Conservation (phyloP, 352 stramenopile genomes). For the Pythium vanterpoolii region DNA sequence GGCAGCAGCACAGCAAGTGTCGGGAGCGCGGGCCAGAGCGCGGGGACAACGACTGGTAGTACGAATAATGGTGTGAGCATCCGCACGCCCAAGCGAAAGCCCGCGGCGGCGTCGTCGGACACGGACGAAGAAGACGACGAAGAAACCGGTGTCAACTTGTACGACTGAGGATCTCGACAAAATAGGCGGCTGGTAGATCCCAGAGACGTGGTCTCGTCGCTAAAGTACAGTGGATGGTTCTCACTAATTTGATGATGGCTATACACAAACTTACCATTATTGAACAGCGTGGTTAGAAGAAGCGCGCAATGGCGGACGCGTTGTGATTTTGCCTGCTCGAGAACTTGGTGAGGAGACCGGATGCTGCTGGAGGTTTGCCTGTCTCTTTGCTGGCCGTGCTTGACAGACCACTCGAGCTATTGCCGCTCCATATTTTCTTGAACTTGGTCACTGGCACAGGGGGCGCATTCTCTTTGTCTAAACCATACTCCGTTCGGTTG, state of each 20-base stretch:
- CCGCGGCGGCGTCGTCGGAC: constrained; percentile 46
- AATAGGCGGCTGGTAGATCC: not conserved
- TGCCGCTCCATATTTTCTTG: constrained; percentile 26
- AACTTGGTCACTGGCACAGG: constrained; percentile 16
- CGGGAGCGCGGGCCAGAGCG: constrained; percentile 42
- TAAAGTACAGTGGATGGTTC: constrained; percentile 9
- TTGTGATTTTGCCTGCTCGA: constrained; percentile 12
- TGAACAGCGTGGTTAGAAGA: constrained; percentile 17
- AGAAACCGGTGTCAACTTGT: constrained; percentile 41
- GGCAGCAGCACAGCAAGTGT: constrained; percentile 47
- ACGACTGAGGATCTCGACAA: constrained; percentile 14
- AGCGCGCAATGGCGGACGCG: constrained; percentile 22
- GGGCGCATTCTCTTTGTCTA: constrained; percentile 20
- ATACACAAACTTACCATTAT: not conserved
- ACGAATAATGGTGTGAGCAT: constrained; percentile 56
- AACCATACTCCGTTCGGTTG: not conserved
- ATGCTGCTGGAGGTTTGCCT: not conserved
- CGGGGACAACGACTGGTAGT: too few relatives aligned
- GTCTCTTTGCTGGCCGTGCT: not conserved
- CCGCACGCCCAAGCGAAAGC: constrained; percentile 30
- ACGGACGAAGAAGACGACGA: constrained; percentile 75
- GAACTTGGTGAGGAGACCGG: constrained; percentile 3
- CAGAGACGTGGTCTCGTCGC: not conserved
- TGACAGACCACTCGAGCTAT: not conserved
- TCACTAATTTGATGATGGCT: not conserved